Base-by-base conservation (phyloP, 495 filamentous ascomycete species). In the Viridothelium virens region DNA sequence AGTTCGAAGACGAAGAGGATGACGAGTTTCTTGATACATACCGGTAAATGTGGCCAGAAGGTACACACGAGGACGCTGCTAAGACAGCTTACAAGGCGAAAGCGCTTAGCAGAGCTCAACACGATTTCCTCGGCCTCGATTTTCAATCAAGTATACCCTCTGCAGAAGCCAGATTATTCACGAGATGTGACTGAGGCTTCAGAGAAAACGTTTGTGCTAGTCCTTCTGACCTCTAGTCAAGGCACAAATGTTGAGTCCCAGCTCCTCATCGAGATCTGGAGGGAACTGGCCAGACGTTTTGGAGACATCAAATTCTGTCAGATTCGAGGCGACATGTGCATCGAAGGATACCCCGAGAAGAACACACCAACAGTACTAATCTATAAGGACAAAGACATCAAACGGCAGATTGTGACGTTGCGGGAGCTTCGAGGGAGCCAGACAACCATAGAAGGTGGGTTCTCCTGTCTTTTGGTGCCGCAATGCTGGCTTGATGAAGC, bases 221-320 rank as follows among this genome's bases (percentile, higher is more conserved):
- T 98, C 37, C 89, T 96, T 66, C 82, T 98, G 37, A 92, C 89
- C 10, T 91, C 91, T 9, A 84, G 88, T 2, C 76, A 84, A 25
- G 84, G 88, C 48, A 88, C 83, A 65, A 96, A 97, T 73, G 81
- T 86, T 41, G 91, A 97, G 77, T 95, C 91, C 2, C 83, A 88
- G 39, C 77, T 95, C 1, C 74, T 97, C 70, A 87, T 87, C 14
- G 86, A 94, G 71, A 79, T 97, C n/a, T 99, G 94, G 93, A 81
- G 88, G 31, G 84, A 89, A 72, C 79, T 92, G 66, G 94, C 94
- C 16, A 76, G 75, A 65, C 90, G 91, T 72, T 97, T 87, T 72
- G 91, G 91, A 38, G 92, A 99, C 66, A 77, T 97, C 73, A 99
- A 99, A 77, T 99, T 99, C 79, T 97, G 92, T 74, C 91, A 99